A percentile compares a stretch with the other conserved stretches of the same genome.
These are phyloP conservation scores for Emmonsiellopsis sp. DNA, from an alignment of 2,329 filamentous ascomycete genomes.

Conservation along the genomic window DNA sequence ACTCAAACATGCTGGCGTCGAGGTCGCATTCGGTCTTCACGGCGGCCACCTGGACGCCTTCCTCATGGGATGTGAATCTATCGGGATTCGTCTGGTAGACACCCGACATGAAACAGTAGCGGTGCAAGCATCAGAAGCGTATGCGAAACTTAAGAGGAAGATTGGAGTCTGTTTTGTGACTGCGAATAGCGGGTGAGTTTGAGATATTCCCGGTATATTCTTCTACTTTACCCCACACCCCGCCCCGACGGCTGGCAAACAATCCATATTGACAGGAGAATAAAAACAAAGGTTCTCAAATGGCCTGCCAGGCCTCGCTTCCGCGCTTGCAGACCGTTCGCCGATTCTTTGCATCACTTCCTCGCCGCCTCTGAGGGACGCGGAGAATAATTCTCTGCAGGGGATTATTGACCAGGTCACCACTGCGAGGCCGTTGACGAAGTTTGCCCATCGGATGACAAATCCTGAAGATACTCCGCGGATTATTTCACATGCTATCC, in stretches of 20 bases:
- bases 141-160: slow-evolving; percentile 36
- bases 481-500: slow-evolving; percentile 35
- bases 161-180: slow-evolving; percentile 41
- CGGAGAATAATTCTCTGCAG: slow-evolving; percentile 39
- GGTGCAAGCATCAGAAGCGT: slow-evolving; percentile 40
- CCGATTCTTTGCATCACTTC: slow-evolving; percentile 39
- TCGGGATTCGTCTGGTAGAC: slow-evolving; percentile 36
- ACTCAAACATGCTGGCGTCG: slow-evolving; percentile 32
- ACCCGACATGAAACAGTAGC: slow-evolving; percentile 41
- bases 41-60: slow-evolving; percentile 43
- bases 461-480: slow-evolving; percentile 38
- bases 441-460: slow-evolving; percentile 38
- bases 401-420: slow-evolving; percentile 41
- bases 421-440: slow-evolving; percentile 35
- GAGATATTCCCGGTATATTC: neutral
- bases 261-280: neutral
- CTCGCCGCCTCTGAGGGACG: slow-evolving; percentile 36
- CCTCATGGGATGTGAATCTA: slow-evolving; percentile 33
- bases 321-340: slow-evolving; percentile 37
- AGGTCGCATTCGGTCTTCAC: slow-evolving; percentile 40
- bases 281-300: slow-evolving; percentile 33
- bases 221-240: neutral
- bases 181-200: slow-evolving; percentile 38
- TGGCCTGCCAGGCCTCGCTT: slow-evolving; percentile 37
- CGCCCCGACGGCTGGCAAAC: no score